Percentiles rank a stretch among this genome's conserved stretches.
Evolutionary conservation across 2,329 filamentous ascomycete species (phyloP).

Genomic region (Clarireedia paspali): DNA sequence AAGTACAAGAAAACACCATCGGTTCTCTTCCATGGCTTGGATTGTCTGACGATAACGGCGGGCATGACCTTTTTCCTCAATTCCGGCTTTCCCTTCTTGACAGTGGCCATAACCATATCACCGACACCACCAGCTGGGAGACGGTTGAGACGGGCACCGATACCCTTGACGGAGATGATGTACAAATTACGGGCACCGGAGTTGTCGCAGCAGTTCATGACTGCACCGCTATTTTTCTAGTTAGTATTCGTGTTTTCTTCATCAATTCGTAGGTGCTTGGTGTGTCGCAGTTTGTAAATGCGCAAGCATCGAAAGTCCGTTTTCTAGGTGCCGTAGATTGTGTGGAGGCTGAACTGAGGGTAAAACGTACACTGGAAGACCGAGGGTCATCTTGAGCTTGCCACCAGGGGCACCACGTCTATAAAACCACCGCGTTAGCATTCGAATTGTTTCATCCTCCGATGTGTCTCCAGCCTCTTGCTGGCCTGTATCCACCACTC

Average conservation of each 20-base stretch:
- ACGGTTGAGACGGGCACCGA: conserved; percentile 94
- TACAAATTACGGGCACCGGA: conserved; percentile 97
- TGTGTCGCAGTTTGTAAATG: background rate
- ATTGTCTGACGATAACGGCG: conserved; percentile 96
- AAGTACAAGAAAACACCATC: conserved; percentile 99
- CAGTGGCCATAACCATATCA: conserved; percentile 99
- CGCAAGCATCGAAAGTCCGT: conserved; percentile 7
- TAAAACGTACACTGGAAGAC: conserved; percentile 93
- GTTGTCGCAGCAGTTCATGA: conserved; percentile 99
- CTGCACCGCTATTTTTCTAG: conserved; percentile 64
- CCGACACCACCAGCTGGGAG: conserved; percentile 95
- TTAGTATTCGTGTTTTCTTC: conserved; percentile 8
- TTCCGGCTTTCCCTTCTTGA: conserved; percentile 99
- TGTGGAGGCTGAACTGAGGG: background rate
- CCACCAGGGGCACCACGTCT: conserved; percentile 92
- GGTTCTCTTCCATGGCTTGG: conserved; percentile 98
- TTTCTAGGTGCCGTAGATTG: conserved; percentile 28
- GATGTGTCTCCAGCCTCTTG: background rate
- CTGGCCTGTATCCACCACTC: background rate
- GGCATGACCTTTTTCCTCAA: conserved; percentile 99
- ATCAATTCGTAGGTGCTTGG: background rate
- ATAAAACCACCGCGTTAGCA: conserved; percentile 19
- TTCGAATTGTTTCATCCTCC: background rate
- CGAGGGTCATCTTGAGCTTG: conserved; percentile 99
- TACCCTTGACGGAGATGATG: conserved; percentile 99